Percentiles rank a stretch among this genome's conserved stretches.
Conservation (phyloP, 306 rosid genomes). For the Citrullus colocynthis region DNA sequence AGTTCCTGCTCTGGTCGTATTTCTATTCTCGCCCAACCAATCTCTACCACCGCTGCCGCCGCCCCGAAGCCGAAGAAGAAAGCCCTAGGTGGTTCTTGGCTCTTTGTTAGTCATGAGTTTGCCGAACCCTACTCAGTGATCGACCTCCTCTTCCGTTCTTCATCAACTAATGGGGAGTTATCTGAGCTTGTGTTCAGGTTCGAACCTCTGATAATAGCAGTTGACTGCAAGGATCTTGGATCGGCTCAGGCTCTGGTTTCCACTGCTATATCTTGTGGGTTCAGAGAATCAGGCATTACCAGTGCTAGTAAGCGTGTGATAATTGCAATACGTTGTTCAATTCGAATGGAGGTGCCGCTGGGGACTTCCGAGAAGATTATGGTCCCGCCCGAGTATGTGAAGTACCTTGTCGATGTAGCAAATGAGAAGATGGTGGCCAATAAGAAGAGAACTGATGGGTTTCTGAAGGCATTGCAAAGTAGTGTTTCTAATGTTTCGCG, state of each 20-base stretch:
- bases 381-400: slow-evolving; percentile 60
- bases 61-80: slow-evolving; percentile 39
- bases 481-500: slow-evolving; percentile 9
- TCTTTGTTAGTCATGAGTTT: slow-evolving; percentile 58
- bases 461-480: slow-evolving; percentile 29
- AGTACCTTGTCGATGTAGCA: slow-evolving; percentile 54
- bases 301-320: slow-evolving; percentile 63
- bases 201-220: slow-evolving; percentile 80
- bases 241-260: slow-evolving; percentile 77
- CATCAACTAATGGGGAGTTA: slow-evolving; percentile 14
- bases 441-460: slow-evolving; percentile 59
- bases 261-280: slow-evolving; percentile 70
- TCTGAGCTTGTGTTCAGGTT: slow-evolving; percentile 72
- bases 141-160: slow-evolving; percentile 42
- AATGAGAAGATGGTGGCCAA: slow-evolving; percentile 82
- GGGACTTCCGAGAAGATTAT: slow-evolving; percentile 40
- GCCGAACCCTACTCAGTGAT: slow-evolving; percentile 54
- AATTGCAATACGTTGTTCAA: slow-evolving; percentile 82
- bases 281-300: slow-evolving; percentile 86
- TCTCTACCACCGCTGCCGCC: background rate
- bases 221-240: slow-evolving; percentile 63
- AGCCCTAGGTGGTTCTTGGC: slow-evolving; percentile 82
- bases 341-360: slow-evolving; percentile 70
- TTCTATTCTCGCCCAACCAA: slow-evolving; percentile 73
- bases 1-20: slow-evolving; percentile 93